Evolutionary conservation across 495 filamentous ascomycete species (phyloP).

Genomic region (Penicillium arizonense): DNA sequence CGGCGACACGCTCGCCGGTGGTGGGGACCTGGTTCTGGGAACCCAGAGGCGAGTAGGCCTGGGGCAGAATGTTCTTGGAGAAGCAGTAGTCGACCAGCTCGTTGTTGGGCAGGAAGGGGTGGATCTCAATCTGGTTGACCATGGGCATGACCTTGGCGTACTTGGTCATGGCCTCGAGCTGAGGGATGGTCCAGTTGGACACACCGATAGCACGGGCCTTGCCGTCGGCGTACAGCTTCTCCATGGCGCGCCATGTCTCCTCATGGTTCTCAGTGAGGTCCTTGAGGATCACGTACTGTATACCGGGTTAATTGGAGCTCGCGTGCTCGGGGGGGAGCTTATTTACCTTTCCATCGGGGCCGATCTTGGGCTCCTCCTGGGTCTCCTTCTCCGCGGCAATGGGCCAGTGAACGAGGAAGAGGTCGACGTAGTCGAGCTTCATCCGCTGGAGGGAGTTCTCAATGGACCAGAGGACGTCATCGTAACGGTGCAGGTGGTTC

Average conservation of each 20-base stretch:
- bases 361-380: slow-evolving; percentile 59
- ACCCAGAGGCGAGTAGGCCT: slow-evolving; percentile 76
- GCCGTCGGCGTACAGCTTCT: slow-evolving; percentile 69
- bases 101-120: slow-evolving; percentile 85
- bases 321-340: slow-evolving; percentile 31
- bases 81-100: slow-evolving; percentile 67
- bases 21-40: slow-evolving; percentile 60
- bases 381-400: slow-evolving; percentile 65
- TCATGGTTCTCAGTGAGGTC: slow-evolving; percentile 65
- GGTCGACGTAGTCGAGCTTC: slow-evolving; percentile 76
- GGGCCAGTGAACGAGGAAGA: slow-evolving; percentile 83
- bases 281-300: slow-evolving; percentile 55
- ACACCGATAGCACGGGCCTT: slow-evolving; percentile 80
- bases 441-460: slow-evolving; percentile 72
- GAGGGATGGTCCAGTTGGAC: slow-evolving; percentile 73
- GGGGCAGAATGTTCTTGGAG: slow-evolving; percentile 66
- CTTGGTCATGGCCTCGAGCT: slow-evolving; percentile 67
- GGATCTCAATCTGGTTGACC: slow-evolving; percentile 90
- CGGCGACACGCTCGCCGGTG: slow-evolving; percentile 60
- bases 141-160: slow-evolving; percentile 66
- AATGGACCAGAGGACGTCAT: slow-evolving; percentile 64
- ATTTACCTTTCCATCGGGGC: slow-evolving; percentile 66
- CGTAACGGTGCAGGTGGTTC: slow-evolving; percentile 64
- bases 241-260: slow-evolving; percentile 75
- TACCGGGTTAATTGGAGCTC: slow-evolving; percentile 34